A percentile compares a stretch with the other conserved stretches of the same genome.
These are phyloP conservation scores for Ogataea angusta DNA, from an alignment of 805 yeast genomes.

Conservation along the genomic window DNA sequence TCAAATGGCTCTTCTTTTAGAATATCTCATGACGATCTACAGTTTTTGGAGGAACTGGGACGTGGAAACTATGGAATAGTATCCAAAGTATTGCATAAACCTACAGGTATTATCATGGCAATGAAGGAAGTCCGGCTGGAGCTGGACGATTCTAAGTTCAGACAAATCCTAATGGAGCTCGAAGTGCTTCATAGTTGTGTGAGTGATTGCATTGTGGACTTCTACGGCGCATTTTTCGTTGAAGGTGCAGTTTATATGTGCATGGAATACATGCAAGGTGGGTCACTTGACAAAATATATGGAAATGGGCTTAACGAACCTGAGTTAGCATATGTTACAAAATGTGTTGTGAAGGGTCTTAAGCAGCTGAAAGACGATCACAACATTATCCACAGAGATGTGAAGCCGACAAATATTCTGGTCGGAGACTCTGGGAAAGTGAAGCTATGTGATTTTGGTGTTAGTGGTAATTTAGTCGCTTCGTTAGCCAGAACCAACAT, in stretches of 20 bases:
- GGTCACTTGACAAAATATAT: constrained; percentile 84
- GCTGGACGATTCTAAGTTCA: constrained; percentile 87
- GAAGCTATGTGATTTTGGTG: constrained; percentile 94
- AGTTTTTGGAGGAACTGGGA: constrained; percentile 84
- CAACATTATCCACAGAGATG: constrained; percentile 93
- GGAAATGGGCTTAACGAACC: constrained; percentile 73
- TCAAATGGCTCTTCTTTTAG: constrained; percentile 83
- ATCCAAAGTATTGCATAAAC: constrained; percentile 86
- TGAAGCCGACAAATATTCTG: constrained; percentile 91
- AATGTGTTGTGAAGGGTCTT: constrained; percentile 76
- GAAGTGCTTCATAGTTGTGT: constrained; percentile 90
- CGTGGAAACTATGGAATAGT: constrained; percentile 97
- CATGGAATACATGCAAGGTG: constrained; percentile 97
- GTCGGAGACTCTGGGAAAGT: constrained; percentile 77
- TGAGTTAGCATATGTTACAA: constrained; percentile 74
- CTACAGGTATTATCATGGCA: constrained; percentile 91
- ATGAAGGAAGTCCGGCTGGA: constrained; percentile 95
- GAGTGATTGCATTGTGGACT: constrained; percentile 89
- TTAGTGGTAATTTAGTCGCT: constrained; percentile 90
- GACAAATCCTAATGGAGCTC: constrained; percentile 93
- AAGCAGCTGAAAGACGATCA: constrained; percentile 83
- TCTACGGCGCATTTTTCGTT: constrained; percentile 94
- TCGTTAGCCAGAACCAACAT: constrained; percentile 92
- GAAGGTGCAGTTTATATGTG: constrained; percentile 99
- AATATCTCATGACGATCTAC: constrained; percentile 80